Evolutionary conservation across 208 protist species (phyloP).

Genomic region (Leishmania amazonensis): DNA sequence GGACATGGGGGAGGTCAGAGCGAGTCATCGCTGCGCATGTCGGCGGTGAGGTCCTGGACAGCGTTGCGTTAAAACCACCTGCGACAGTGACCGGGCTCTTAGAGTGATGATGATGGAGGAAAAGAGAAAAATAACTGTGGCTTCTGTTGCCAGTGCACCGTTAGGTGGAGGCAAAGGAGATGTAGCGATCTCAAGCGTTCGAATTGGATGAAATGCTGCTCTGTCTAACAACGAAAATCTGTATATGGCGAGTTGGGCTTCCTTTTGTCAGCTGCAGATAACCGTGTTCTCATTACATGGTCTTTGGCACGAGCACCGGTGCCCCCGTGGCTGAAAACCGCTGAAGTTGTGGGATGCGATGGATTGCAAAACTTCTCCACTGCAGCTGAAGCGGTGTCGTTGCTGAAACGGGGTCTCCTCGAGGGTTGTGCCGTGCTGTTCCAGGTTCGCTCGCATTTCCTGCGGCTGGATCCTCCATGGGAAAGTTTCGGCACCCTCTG

Average conservation of each 20-base stretch:
- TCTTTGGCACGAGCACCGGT: background rate
- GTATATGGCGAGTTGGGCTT: too few relatives aligned
- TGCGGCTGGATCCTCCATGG: background rate
- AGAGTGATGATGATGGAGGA: background rate
- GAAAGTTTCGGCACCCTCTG: background rate
- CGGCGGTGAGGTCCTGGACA: background rate
- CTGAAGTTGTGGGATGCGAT: background rate
- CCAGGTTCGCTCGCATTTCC: slow-evolving; percentile 1
- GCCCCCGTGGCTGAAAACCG: background rate
- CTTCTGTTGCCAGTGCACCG: background rate
- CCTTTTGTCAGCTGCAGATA: background rate
- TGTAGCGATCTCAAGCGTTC: background rate
- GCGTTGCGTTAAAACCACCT: background rate
- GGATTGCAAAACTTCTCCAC: slow-evolving; percentile 4
- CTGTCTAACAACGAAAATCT: background rate
- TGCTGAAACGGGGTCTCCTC: slow-evolving; percentile 12
- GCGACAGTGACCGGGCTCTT: background rate
- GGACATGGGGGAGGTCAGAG: background rate
- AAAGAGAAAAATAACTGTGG: background rate
- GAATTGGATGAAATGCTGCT: background rate
- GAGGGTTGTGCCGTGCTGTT: slow-evolving; percentile 6
- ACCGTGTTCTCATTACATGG: background rate
- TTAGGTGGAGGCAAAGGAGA: background rate
- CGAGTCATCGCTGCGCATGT: background rate
- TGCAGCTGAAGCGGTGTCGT: slow-evolving; percentile 7